Evolutionary conservation across 192 early-diverging fungal species (phyloP).

Genomic region (Gonapodya sp.): DNA sequence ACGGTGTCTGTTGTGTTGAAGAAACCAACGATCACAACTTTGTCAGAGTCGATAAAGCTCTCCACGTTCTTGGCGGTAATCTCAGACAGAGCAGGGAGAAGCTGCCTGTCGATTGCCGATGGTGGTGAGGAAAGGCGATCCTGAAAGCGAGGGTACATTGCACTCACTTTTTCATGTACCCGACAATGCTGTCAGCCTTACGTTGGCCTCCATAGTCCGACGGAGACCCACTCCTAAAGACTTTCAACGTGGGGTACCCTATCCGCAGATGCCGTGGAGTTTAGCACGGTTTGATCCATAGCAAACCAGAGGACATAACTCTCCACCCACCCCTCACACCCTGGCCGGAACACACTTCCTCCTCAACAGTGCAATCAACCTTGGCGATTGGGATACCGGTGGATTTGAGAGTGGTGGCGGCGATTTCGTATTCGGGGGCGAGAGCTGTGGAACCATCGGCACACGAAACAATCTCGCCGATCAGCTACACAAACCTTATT

Average conservation of each 20-base stretch:
- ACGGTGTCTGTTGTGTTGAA: constrained; percentile 48
- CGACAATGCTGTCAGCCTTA: constrained; percentile 75
- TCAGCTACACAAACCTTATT: not conserved
- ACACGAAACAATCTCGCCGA: not conserved
- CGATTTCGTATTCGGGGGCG: constrained; percentile 90
- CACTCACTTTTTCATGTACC: constrained; percentile 82
- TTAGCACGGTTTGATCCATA: constrained; percentile 60
- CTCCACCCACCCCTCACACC: too few relatives aligned
- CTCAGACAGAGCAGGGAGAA: constrained; percentile 67
- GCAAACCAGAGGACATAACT: constrained; percentile 28
- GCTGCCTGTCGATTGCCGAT: constrained; percentile 40
- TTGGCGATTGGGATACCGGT: constrained; percentile 73
- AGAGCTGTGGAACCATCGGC: constrained; percentile 18
- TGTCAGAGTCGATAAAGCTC: constrained; percentile 72
- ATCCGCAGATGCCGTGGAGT: not conserved
- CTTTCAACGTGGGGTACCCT: constrained; percentile 8
- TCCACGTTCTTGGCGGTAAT: constrained; percentile 59
- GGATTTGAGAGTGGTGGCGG: constrained; percentile 76
- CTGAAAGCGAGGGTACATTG: not conserved
- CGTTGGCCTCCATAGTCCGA: constrained; percentile 80
- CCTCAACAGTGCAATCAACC: constrained; percentile 91
- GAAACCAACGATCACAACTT: constrained; percentile 83
- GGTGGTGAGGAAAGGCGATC: not conserved
- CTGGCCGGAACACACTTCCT: constrained; percentile 70
- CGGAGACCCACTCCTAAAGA: constrained; percentile 42